A percentile compares a stretch with the other conserved stretches of the same genome.
These are phyloP conservation scores for Blastocystis sp. DNA, from an alignment of 352 stramenopile species.

Conservation along the genomic window DNA sequence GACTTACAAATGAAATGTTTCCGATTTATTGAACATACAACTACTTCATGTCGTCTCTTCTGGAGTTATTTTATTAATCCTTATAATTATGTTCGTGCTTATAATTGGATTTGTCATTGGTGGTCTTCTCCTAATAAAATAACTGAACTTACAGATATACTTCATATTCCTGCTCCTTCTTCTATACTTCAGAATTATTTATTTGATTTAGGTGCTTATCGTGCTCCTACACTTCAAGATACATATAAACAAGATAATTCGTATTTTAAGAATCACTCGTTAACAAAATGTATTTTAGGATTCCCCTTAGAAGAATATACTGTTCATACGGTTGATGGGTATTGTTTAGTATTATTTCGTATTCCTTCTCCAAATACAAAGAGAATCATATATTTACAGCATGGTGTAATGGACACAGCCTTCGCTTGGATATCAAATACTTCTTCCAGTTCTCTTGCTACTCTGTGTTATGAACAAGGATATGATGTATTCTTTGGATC, in stretches of 20 bases:
- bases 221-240: constrained; percentile 5
- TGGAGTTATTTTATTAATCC: constrained; percentile 6
- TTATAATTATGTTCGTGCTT: neutral
- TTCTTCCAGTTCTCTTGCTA: constrained; percentile 32
- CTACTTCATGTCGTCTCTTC: neutral
- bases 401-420: constrained; percentile 42
- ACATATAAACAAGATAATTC: neutral
- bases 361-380: constrained; percentile 38
- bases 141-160: neutral
- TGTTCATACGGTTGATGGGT: constrained; percentile 37
- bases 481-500: constrained; percentile 43
- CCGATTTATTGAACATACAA: neutral
- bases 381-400: constrained; percentile 39
- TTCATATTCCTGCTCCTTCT: neutral
- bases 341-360: constrained; percentile 39
- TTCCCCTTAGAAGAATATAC: constrained; percentile 26
- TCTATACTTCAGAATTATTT: constrained; percentile 5
- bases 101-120: too few relatives aligned
- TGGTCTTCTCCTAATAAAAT: neutral
- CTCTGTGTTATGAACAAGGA: constrained; percentile 33
- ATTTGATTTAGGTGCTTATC: neutral
- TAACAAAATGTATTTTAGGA: constrained; percentile 17
- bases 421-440: constrained; percentile 39
- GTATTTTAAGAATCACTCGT: neutral
- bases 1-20: constrained; percentile 7